phyloP scores from a whole-genome alignment of 148 eudicot genomes.

The Rhododendron molle region DNA sequence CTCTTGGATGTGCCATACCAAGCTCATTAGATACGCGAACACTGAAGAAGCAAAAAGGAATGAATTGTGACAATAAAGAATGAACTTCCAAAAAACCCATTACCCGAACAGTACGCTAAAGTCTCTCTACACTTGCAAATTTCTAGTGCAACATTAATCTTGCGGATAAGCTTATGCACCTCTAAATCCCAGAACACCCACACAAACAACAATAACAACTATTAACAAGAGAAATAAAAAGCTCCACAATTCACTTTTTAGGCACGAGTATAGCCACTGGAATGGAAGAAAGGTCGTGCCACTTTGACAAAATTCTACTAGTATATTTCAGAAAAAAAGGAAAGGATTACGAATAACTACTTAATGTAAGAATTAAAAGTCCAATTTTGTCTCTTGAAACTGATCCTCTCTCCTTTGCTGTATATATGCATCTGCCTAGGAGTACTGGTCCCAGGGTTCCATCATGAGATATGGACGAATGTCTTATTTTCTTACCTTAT shows the following conservation, averaged over 20 bases:
- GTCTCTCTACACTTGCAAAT: background rate
- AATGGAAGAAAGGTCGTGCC: background rate
- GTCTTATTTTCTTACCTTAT: slow-evolving; percentile 42
- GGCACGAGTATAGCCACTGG: background rate
- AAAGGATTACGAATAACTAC: background rate
- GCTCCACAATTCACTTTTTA: background rate
- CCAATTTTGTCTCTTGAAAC: background rate
- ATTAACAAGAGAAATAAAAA: background rate
- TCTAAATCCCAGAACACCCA: background rate
- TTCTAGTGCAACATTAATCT: background rate
- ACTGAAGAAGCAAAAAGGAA: slow-evolving; percentile 25
- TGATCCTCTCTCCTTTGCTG: background rate
- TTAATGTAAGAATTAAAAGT: background rate
- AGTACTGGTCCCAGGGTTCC: background rate
- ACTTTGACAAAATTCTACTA: background rate
- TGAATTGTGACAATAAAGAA: background rate
- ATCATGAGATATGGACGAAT: background rate
- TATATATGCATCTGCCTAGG: background rate
- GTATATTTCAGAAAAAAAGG: background rate
- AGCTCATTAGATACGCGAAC: slow-evolving; percentile 87
- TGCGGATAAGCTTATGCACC: background rate
- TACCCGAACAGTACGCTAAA: background rate
- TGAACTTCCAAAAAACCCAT: background rate
- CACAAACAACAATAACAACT: background rate
- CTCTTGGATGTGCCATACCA: slow-evolving; percentile 59